Base-by-base conservation (phyloP, 2,329 filamentous ascomycete genomes). In the Ceratocystis destructans region DNA sequence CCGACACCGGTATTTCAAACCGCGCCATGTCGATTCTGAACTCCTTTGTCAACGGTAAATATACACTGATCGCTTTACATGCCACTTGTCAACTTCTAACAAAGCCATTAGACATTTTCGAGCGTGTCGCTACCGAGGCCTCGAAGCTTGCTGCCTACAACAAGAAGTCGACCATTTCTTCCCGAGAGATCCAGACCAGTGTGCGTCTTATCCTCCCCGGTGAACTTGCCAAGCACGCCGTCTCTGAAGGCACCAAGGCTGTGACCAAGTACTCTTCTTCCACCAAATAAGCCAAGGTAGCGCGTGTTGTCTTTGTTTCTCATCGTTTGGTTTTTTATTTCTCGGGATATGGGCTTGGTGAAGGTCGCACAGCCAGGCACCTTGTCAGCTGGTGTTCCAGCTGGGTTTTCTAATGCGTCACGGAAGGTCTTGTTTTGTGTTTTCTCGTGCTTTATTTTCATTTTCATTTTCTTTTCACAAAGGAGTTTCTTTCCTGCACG, bases 131-230 rank as follows among this genome's bases (percentile, higher is more conserved):
- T 71, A 96, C 94, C 68, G 94, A 99, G 81, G 94, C 94, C 64
- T 96, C 90, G 77, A 99, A 99, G 88, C 88, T 99, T 69, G 94
- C 94, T 73, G 94, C 94, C 70, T 99, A 99, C 85, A 99, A 99
- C 88, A 99, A 97, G 89, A 99, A 99, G 86, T 97, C 93, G 64
- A 99, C 94, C 77, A 99, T 99, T 81, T 97, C 93, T 65, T 97
- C 94, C 72, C 89, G 94, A 76, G 94, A 99, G 82, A 99, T 99
- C 77, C 94, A 99, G 85, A 99, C 94, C 73, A 96, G 83, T 73
- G 94, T 99, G 73, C 89, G 94, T 72, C 87, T 99, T 70, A 99
- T 99, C 80, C 88, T 99, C 65, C 94, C 94, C 61, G 94, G 94
- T 82, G 94, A 99, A 82, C 86, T 99, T 73, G 94, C 94, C 78